Evolutionary conservation across 805 yeast genomes (phyloP), one percentile per base, ranked within the genome.

Genomic region (Ogataea corticis): DNA sequence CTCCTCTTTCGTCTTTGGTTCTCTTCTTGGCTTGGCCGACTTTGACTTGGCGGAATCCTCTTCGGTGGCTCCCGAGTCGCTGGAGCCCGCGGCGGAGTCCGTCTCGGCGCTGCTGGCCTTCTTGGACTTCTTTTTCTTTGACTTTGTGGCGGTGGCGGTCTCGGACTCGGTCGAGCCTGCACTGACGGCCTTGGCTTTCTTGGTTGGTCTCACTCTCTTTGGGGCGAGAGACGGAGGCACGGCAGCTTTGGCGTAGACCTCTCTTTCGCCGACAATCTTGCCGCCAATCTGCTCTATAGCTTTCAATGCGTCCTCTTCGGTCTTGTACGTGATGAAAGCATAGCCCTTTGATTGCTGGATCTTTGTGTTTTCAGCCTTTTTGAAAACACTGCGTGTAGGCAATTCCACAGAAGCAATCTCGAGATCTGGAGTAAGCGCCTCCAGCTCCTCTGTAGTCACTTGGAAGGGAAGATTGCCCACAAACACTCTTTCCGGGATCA

Each of bases 271-370:
- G 23, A 67, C 58, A 12, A 47, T 52, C 45, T 62, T 58, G 28
- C 65, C 67, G 15, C 56, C 55, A 29, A 62, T 56, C 16, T 57
- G 52, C n/a, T 48, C 54, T 23, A 63, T 79, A n/a, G 96, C 96
- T 61, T 72, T 69, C 58, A 76, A 67, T 58, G 88, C 96, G 36
- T 74, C 73, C 40, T 77, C 85, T 53, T 82, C 79, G 47, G 74
- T 68, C 40, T 78, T 72, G 53, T 83, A 80, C 52, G 76, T 77
- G 51, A 82, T 78, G 59, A 84, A 79, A 1, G 75, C 80, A 50
- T 55, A 60, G 37, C 70, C 70, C 45, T 58, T 59, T 5, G 65
- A 59, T 34, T 57, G 58, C 34, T 54, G 48, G 29, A 61, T 52
- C 10, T 43, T 50, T 23, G 56, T 49, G 30, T 58, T 57, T 35